Evolutionary conservation across 805 yeast genomes (phyloP), one percentile per base, ranked within the genome.

Genomic region (Candida suzukii): DNA sequence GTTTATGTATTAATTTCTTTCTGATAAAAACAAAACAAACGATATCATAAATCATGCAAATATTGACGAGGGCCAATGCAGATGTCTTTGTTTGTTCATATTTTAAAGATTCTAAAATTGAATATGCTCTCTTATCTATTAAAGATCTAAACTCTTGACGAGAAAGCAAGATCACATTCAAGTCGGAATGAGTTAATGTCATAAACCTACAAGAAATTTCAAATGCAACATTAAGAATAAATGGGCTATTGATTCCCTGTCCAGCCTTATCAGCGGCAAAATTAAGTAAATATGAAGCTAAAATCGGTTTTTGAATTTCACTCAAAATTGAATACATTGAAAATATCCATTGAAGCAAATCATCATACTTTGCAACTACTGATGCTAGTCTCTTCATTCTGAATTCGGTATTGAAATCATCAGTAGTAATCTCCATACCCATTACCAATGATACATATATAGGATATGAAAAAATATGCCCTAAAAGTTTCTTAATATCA

Each of bases 221-320:
- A 39, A 56, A 46, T 7, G 57, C 61, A 29, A 57, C 47, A 17
- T 46, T 39, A 9, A 53, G 56, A 18, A 61, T 41, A 11, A 57
- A 40, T 3, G 40, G 29, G 11, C 63, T 61, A 39, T 50, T 52
- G 27, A 46, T 46, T 1, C 52, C 48, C 21, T 50, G 41, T 9
- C 46, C 37, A 21, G 54, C 42, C 39, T 45, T 49, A 38, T 68
- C 69, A 26, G 77, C 59, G 39, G 78, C 66, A 47, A 65, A 70
- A 37, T 69, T 64, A 11, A 80, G 73, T 4, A 77, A 57, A 39
- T 72, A 73, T 35, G 77, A 72, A 2, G 73, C 71, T 39, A 77
- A 67, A 33, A 75, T 76, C 29, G 75, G 75, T 39, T 64, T 64
- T 44, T 77, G 80, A 0, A 81, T 59, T 1, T 66, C 64, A 1